Base-by-base conservation (phyloP, 1,139 yeast species). In the Diutina catenulata region DNA sequence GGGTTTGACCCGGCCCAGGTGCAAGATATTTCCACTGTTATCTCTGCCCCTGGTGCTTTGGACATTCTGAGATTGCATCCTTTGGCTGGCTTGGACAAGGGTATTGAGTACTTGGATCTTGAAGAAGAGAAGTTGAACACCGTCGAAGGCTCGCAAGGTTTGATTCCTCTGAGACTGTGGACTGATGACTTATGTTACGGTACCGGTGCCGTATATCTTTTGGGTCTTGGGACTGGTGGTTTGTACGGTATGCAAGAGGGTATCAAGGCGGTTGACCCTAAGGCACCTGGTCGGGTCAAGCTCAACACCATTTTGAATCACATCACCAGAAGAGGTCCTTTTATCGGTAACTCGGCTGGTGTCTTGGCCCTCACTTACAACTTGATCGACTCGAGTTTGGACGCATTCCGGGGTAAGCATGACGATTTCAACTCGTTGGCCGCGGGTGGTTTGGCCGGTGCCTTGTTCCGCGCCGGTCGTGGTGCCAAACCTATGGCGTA, bases 181-280 rank as follows among this genome's bases (percentile, higher is more conserved):
- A 74, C 88, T 13, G 98, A 91, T 57, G 97, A 91, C 60, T 70
- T 91, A 47, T 87, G 96, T 71, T 91, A 93, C 61, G 98, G 98
- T 49, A 83, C 98, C 10, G 98, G 98, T 58, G 79, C 95, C 10
- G 88, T 87, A 37, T 91, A 91, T 57, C 69, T 91, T 49, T 51
- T 81, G 35, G 74, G 72, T 9, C 60, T 82, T 42, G 88, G 91
- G 35, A 45, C 74, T 39, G 98, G 98, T 59, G 98, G 98, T 43
- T 64, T 79, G 13, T 81, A 78, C 53, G 98, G 98, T 43, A 62
- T 87, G 43, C 74, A 76, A 46, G 96, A 88, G 60, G 97, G 97
- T 44, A 53, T 91, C 42, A 69, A 70, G 43, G 76, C 76, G 56
- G 69, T 93, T 40, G 91, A 94, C 19, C 70, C 76, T 35, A 68